A percentile compares a stretch with the other conserved stretches of the same genome.
Evolutionary conservation across 106 monocot species (phyloP).

Genomic region (Hemerocallis citrina): DNA sequence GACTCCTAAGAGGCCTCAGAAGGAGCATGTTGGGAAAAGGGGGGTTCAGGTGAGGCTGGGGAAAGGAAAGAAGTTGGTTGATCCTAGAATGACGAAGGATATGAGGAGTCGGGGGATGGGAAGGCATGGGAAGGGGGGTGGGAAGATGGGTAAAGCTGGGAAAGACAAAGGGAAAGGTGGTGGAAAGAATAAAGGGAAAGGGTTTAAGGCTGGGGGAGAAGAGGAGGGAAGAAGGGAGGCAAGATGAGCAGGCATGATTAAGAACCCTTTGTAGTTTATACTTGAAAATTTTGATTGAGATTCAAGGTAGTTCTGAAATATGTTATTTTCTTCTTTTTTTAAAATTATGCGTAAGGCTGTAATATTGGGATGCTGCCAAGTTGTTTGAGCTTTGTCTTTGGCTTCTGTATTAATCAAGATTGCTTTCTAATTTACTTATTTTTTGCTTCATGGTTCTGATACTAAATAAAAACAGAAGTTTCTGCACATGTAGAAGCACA

Average conservation of each 20-base stretch:
- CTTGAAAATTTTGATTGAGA: no score
- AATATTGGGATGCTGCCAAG: no score
- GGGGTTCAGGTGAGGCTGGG: conserved; percentile 68
- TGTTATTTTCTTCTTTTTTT: no score
- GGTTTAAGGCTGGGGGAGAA: conserved; percentile 9
- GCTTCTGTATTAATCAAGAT: no score
- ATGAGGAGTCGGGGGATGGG: conserved; percentile 28
- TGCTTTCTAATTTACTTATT: no score
- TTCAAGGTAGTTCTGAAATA: no score
- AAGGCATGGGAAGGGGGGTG: conserved; percentile 22
- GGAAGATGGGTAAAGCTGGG: conserved; percentile 22
- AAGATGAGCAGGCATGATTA: conserved; percentile 3
- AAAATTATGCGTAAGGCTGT: no score
- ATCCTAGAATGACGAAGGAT: conserved; percentile 81
- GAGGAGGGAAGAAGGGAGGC: conserved; percentile 8
- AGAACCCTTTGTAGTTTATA: no score
- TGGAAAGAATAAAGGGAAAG: conserved; percentile 14
- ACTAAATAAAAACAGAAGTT: no score
- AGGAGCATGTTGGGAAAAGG: conserved; percentile 94
- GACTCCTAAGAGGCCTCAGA: conserved; percentile 61
- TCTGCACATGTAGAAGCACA: no score
- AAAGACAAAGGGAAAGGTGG: conserved; percentile 10
- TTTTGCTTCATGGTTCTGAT: no score
- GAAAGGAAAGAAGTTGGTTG: conserved; percentile 87
- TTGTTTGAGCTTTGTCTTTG: no score